phyloP scores from a whole-genome alignment of 768 basidiomycete species.

The Calocybe indica region DNA sequence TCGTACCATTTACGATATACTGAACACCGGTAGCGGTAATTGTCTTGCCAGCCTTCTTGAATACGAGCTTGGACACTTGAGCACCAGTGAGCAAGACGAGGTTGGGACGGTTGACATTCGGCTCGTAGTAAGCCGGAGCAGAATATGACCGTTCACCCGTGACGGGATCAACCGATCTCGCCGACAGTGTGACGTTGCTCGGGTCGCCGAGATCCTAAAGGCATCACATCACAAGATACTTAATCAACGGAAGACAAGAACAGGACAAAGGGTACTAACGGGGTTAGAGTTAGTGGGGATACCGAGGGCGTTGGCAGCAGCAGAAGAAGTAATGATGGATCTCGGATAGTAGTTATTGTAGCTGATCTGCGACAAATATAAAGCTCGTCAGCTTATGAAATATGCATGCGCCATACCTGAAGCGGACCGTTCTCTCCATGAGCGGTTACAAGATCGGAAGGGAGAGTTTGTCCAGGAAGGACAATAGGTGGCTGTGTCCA shows the following conservation, averaged over 20 bases:
- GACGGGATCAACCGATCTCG: conserved; percentile 11
- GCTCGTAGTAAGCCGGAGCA: conserved; percentile 11
- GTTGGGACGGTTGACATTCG: conserved; percentile 16
- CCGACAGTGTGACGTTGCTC: conserved; percentile 7
- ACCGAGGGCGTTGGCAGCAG: conserved; percentile 6
- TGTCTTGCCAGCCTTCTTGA: neutral
- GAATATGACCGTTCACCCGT: conserved; percentile 11
- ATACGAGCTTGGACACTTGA: conserved; percentile 19
- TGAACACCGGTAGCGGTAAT: conserved; percentile 35
- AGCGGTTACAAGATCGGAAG: conserved; percentile 4
- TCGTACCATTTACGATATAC: conserved; percentile 24
- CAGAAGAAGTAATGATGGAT: conserved; percentile 4
- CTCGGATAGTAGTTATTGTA: conserved; percentile 9
- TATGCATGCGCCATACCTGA: too few species aligned
- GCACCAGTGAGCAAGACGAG: conserved; percentile 26
- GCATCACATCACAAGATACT: too few species aligned
- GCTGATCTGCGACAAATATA: conserved; percentile 7
- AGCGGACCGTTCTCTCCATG: neutral
- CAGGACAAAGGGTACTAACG: neutral
- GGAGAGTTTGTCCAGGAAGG: conserved; percentile 4
- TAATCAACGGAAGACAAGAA: too few species aligned
- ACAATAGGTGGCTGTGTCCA: conserved; percentile 4
- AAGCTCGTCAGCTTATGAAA: neutral
- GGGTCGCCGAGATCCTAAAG: conserved; percentile 1
- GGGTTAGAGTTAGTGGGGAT: conserved; percentile 8